Conservation (phyloP, 768 basidiomycete species). For the Kwoniella sp. region DNA sequence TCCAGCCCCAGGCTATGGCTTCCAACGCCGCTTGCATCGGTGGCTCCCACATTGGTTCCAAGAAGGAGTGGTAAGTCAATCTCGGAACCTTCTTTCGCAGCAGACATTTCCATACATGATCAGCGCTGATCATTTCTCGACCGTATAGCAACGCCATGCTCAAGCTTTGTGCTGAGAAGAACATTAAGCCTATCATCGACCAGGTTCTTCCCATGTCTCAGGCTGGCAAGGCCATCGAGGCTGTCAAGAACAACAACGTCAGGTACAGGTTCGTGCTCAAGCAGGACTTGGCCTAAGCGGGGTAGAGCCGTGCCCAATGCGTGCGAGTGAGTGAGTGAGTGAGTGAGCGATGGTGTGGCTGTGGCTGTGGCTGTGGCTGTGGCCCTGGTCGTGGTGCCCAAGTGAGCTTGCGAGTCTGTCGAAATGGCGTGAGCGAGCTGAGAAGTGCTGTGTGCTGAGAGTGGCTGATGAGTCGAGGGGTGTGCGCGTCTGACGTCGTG, state of each 20-base stretch:
- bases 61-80: constrained; percentile 59
- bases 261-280: constrained; percentile 64
- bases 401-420: not conserved
- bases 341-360: not conserved
- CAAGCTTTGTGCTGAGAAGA: constrained; percentile 63
- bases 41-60: constrained; percentile 62
- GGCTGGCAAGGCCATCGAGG: constrained; percentile 61
- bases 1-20: constrained; percentile 36
- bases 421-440: not conserved
- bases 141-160: constrained; percentile 61
- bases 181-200: constrained; percentile 61
- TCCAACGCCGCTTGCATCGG: constrained; percentile 44
- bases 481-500: not conserved
- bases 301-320: not conserved
- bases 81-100: too few relatives aligned
- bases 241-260: constrained; percentile 61
- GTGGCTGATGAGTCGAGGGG: not conserved
- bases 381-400: not conserved
- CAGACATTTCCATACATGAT: constrained; percentile 17
- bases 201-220: constrained; percentile 61
- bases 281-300: constrained; percentile 48
- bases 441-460: not conserved
- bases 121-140: not conserved
- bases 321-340: constrained; percentile 6
- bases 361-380: constrained; percentile 4